Conservation (phyloP, 805 yeast genomes). For the Ascoidea asiatica region DNA sequence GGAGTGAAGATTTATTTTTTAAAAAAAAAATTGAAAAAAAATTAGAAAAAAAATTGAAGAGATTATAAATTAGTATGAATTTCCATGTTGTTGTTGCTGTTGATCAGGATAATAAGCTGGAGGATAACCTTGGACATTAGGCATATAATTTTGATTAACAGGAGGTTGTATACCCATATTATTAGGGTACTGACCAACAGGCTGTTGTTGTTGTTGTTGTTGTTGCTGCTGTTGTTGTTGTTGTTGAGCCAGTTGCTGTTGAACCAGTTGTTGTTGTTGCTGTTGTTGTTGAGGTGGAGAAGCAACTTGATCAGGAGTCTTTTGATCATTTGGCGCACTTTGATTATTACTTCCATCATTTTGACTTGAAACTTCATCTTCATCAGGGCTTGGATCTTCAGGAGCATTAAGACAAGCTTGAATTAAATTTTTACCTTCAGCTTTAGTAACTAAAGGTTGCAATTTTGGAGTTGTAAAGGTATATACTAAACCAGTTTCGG, state of each 20-base stretch:
- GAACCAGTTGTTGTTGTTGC: conserved; percentile 20
- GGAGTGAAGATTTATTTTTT: too few species aligned
- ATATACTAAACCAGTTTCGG: conserved; percentile 97
- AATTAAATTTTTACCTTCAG: conserved; percentile 92
- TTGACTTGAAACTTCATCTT: conserved; percentile 46
- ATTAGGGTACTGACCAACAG: conserved; percentile 8
- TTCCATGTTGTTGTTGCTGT: too few species aligned
- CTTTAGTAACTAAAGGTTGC: conserved; percentile 93
- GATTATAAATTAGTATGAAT: too few species aligned
- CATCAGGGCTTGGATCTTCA: conserved; percentile 65
- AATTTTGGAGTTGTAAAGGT: conserved; percentile 98
- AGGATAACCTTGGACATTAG: not conserved
- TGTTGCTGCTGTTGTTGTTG: conserved; percentile 18
- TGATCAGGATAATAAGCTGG: not conserved
- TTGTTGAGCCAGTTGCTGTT: conserved; percentile 16
- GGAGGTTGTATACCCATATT: too few species aligned
- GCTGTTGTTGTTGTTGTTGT: conserved; percentile 15
- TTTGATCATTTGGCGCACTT: conserved; percentile 15
- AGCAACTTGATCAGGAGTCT: conserved; percentile 16
- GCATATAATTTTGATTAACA: not conserved
- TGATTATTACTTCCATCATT: conserved; percentile 20
- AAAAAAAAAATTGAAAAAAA: too few species aligned
- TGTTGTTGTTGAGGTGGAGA: conserved; percentile 20
- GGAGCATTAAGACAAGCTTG: conserved; percentile 97
- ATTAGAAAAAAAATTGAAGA: too few species aligned